A percentile compares a stretch with the other conserved stretches of the same genome.
These are phyloP conservation scores for Epithele typhae DNA, from an alignment of 768 basidiomycete species.

Conservation along the genomic window DNA sequence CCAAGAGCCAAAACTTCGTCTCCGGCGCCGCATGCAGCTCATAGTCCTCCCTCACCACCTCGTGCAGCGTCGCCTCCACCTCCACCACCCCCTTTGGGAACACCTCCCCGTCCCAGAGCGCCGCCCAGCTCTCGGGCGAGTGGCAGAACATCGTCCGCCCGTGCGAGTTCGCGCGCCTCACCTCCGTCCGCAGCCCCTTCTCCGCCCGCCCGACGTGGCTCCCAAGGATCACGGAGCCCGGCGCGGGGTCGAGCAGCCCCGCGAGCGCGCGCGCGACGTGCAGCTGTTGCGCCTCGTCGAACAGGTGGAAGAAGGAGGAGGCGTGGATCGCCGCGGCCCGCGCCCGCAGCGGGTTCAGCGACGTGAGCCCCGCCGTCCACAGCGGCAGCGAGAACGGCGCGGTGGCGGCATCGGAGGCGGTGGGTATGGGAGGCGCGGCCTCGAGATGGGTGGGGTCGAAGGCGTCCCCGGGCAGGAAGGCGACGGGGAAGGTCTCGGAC, in stretches of 20 bases:
- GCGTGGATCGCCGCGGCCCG: conserved; percentile 47
- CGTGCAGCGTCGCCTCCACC: conserved; percentile 19
- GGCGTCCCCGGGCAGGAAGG: conserved; percentile 52
- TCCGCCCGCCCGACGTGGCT: conserved; percentile 30
- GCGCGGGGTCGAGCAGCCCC: conserved; percentile 35
- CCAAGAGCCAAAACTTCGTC: neutral
- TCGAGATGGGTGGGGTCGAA: conserved; percentile 43
- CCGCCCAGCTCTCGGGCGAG: conserved; percentile 32
- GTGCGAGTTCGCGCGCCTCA: neutral
- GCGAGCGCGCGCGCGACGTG: conserved; percentile 39
- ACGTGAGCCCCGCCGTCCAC: conserved; percentile 35
- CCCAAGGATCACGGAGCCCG: conserved; percentile 46
- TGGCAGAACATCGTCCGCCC: conserved; percentile 30
- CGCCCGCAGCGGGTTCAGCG: conserved; percentile 35
- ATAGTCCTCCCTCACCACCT: neutral
- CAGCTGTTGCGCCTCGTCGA: conserved; percentile 36
- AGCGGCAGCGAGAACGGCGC: conserved; percentile 24
- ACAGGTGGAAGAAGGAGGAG: conserved; percentile 47
- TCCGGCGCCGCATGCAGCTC: neutral
- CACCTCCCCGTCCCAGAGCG: conserved; percentile 32
- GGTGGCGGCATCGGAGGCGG: neutral
- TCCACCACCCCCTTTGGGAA: conserved; percentile 32
- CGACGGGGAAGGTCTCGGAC: conserved; percentile 46
- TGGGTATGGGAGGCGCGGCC: neutral
- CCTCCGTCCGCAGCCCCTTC: conserved; percentile 24